A percentile compares a stretch with the other conserved stretches of the same genome.
Evolutionary conservation across 177 flowering plant species (phyloP).

Genomic region (Vitis hybrid): DNA sequence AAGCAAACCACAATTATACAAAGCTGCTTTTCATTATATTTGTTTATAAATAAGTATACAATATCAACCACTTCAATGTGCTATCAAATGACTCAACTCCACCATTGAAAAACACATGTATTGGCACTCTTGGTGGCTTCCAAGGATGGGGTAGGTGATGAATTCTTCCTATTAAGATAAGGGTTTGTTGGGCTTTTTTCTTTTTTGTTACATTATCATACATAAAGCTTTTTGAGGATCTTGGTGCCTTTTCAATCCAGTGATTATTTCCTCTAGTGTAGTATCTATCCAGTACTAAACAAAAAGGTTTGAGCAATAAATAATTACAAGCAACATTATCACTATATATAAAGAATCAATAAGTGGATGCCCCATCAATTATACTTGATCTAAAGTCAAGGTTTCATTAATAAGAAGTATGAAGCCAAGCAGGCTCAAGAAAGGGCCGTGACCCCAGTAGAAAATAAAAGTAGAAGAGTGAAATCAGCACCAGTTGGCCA

Average conservation of each 20-base stretch:
- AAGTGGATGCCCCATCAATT: background rate
- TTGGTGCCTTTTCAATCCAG: slow-evolving; percentile 3
- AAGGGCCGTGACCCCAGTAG: no score
- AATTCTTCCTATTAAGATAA: background rate
- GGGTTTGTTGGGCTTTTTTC: background rate
- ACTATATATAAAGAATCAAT: background rate
- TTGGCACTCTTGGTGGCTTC: no score
- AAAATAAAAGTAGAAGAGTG: no score
- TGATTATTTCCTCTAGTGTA: background rate
- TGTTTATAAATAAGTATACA: no score
- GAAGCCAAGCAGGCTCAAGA: no score
- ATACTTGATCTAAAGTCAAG: no score
- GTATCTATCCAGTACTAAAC: background rate
- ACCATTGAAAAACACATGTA: no score
- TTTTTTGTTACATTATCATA: background rate
- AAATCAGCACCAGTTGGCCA: no score
- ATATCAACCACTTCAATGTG: slow-evolving; percentile 2
- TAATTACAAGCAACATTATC: background rate
- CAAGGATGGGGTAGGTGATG: background rate
- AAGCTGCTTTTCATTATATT: background rate
- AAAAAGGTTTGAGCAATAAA: background rate
- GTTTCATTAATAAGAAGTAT: no score
- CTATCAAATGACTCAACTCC: background rate
- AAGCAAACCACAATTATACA: slow-evolving; percentile 1
- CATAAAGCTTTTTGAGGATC: background rate